A percentile compares a stretch with the other conserved stretches of the same genome.
phyloP scores from a whole-genome alignment of 2,329 filamentous ascomycete species.

The Pseudogymnoascus sp. region DNA sequence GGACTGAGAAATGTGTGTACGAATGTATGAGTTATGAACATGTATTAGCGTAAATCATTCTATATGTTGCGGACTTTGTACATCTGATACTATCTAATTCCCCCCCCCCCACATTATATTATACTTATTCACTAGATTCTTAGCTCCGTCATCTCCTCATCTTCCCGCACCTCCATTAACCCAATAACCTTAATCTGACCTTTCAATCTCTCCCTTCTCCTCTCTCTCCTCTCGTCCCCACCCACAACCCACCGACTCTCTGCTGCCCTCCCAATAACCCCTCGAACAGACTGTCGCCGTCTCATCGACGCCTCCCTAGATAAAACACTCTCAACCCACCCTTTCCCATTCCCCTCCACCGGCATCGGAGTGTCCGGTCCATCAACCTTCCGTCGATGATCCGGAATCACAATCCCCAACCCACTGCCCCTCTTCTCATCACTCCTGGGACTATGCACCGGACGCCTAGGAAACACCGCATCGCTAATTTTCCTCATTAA shows the following conservation, averaged over 20 bases:
- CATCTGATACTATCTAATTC: neutral
- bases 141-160: neutral
- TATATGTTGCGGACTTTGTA: neutral
- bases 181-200: slow-evolving; percentile 1
- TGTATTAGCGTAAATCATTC: neutral
- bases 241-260: slow-evolving; percentile 3
- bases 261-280: neutral
- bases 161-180: neutral
- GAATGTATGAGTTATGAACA: neutral
- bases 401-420: slow-evolving; percentile 6
- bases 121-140: neutral
- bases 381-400: neutral
- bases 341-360: neutral
- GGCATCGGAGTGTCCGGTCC: neutral
- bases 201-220: neutral
- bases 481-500: neutral
- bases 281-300: neutral
- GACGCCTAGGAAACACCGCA: neutral
- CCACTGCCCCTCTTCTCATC: neutral
- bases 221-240: neutral
- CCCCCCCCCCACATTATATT: neutral
- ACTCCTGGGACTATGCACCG: neutral
- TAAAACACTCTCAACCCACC: neutral
- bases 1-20: neutral
- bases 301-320: neutral